Conservation (phyloP, 2,329 filamentous ascomycete species). For the Colletotrichum chrysophilum region DNA sequence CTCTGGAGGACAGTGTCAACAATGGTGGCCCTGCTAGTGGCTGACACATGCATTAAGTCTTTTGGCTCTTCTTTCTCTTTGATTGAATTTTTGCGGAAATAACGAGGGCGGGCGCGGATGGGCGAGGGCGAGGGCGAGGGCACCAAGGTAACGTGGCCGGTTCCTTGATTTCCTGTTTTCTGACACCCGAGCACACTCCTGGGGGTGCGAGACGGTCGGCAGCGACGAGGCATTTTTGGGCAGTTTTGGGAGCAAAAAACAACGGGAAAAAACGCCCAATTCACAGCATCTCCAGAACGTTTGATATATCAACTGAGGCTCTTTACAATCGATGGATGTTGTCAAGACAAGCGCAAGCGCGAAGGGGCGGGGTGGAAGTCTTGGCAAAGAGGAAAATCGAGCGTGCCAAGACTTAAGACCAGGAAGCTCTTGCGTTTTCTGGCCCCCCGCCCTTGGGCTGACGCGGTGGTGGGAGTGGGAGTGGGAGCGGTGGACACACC, state of each 20-base stretch:
- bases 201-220: not conserved
- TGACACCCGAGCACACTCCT: conserved; percentile 10
- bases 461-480: conserved; percentile 18
- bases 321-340: conserved; percentile 19
- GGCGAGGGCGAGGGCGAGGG: not conserved
- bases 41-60: conserved; percentile 15
- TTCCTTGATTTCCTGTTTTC: conserved; percentile 11
- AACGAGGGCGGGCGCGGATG: not conserved
- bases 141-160: conserved; percentile 9
- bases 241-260: conserved; percentile 13
- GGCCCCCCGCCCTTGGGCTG: conserved; percentile 17
- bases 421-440: conserved; percentile 18
- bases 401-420: conserved; percentile 18
- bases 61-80: not conserved
- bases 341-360: conserved; percentile 23
- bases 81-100: conserved; percentile 13
- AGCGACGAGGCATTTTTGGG: not conserved
- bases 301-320: conserved; percentile 10
- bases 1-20: not conserved
- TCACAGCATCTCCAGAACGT: not conserved
- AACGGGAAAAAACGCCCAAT: conserved; percentile 9
- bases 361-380: conserved; percentile 22
- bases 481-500: not conserved
- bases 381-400: conserved; percentile 22
- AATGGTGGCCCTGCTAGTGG: not conserved